A percentile compares a stretch with the other conserved stretches of the same genome.
Evolutionary conservation across 2,329 filamentous ascomycete species (phyloP).

Genomic region (Fusarium sp.): DNA sequence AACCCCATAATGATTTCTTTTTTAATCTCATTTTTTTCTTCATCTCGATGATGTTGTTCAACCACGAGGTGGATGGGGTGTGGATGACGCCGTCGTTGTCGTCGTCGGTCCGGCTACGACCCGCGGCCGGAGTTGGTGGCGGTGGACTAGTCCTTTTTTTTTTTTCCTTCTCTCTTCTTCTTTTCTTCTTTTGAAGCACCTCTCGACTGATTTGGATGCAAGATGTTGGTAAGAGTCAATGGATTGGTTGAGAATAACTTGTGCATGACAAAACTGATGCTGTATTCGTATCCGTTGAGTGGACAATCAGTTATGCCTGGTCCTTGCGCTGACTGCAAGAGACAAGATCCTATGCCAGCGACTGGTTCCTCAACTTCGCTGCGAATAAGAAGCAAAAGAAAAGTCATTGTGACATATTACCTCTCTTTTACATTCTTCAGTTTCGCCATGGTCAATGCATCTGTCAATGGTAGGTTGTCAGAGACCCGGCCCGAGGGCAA

Average conservation of each 20-base stretch:
- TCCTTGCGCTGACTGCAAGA: conserved; percentile 1
- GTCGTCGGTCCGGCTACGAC: not conserved
- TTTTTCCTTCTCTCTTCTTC: not conserved
- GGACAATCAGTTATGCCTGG: not conserved
- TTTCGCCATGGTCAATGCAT: conserved; percentile 1
- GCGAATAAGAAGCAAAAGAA: not conserved
- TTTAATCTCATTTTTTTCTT: not conserved
- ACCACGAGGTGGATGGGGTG: not conserved
- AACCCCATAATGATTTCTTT: conserved; percentile 8
- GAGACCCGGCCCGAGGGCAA: not conserved
- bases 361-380: not conserved
- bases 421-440: not conserved
- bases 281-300: not conserved
- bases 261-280: not conserved
- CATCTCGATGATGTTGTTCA: not conserved
- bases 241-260: not conserved
- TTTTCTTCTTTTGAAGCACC: not conserved
- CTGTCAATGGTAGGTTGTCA: not conserved
- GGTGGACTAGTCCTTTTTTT: not conserved
- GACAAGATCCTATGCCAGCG: not conserved
- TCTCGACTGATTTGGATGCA: conserved; percentile 4
- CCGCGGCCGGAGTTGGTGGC: not conserved
- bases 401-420: not conserved
- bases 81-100: not conserved
- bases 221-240: not conserved